These are phyloP conservation scores for Plasmodium sp. DNA, from an alignment of 169 alveolate genomes.

Conservation along the genomic window DNA sequence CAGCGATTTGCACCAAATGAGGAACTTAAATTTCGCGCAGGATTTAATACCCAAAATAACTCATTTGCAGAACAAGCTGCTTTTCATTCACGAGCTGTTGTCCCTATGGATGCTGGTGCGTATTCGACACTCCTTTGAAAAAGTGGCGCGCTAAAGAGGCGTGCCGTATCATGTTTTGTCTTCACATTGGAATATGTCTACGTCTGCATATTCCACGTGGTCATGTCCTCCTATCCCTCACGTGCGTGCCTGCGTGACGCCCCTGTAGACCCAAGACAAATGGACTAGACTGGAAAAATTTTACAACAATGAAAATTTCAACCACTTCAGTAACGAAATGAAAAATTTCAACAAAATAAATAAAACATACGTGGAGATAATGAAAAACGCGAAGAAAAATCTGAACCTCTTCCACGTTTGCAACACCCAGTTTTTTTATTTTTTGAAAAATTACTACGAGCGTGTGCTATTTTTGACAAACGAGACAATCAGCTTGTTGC, in stretches of 20 bases:
- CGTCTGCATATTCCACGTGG: neutral
- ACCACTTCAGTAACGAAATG: slow-evolving; percentile 60
- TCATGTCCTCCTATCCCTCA: neutral
- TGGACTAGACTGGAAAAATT: slow-evolving; percentile 45
- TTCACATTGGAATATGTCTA: neutral
- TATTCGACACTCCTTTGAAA: neutral
- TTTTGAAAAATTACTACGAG: slow-evolving; percentile 58
- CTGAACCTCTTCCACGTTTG: slow-evolving; percentile 29
- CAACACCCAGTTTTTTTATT: slow-evolving; percentile 51
- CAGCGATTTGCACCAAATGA: slow-evolving; percentile 52
- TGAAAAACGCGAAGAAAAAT: slow-evolving; percentile 68
- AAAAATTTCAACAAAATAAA: slow-evolving; percentile 66
- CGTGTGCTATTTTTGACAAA: slow-evolving; percentile 24
- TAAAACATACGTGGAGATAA: slow-evolving; percentile 64
- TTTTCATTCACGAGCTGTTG: slow-evolving; percentile 39
- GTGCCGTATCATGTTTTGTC: neutral
- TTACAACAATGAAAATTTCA: slow-evolving; percentile 50
- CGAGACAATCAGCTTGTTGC: slow-evolving; percentile 45
- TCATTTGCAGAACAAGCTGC: slow-evolving; percentile 45
- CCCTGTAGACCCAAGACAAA: slow-evolving; percentile 27
- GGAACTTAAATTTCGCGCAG: slow-evolving; percentile 52
- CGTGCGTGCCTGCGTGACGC: neutral
- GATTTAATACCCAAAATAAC: slow-evolving; percentile 70
- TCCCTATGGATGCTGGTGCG: slow-evolving; percentile 42
- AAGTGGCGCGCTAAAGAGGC: neutral